phyloP scores from a whole-genome alignment of 2,329 filamentous ascomycete genomes.

The Paecilomyces fulvus region DNA sequence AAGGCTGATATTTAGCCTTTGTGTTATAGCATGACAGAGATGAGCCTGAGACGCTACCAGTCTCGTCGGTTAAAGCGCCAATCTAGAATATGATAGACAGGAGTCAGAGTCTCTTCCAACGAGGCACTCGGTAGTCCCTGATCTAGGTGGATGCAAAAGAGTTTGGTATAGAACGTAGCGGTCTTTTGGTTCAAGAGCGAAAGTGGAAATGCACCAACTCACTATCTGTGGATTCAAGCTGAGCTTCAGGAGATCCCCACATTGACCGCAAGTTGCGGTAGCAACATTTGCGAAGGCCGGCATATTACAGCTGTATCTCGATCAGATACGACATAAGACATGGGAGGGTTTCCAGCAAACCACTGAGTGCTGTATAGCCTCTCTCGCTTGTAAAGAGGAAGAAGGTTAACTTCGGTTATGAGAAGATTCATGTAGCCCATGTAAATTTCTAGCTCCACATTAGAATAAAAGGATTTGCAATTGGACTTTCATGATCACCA shows the following conservation, averaged over 20 bases:
- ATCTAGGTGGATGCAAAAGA: neutral
- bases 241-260: slow-evolving; percentile 6
- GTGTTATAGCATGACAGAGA: neutral
- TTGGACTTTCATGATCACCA: neutral
- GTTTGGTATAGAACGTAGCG: no score
- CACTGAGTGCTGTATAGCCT: slow-evolving; percentile 9
- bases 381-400: slow-evolving; percentile 5
- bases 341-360: neutral
- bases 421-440: slow-evolving; percentile 10
- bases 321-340: neutral
- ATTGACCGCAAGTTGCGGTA: slow-evolving; percentile 6
- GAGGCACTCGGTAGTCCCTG: neutral
- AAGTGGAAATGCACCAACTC: neutral
- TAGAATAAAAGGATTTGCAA: neutral
- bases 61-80: slow-evolving; percentile 31
- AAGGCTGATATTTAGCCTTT: neutral
- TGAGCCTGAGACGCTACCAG: slow-evolving; percentile 27
- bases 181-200: no score
- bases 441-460: slow-evolving; percentile 3
- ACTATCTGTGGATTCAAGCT: slow-evolving; percentile 10
- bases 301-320: slow-evolving; percentile 32
- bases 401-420: slow-evolving; percentile 8
- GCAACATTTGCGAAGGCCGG: slow-evolving; percentile 37
- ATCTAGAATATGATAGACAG: slow-evolving; percentile 3
- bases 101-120: neutral